Evolutionary conservation across 192 early-diverging fungal genomes (phyloP), one percentile per base, ranked within the genome.

Genomic region (Coemansia javaensis): DNA sequence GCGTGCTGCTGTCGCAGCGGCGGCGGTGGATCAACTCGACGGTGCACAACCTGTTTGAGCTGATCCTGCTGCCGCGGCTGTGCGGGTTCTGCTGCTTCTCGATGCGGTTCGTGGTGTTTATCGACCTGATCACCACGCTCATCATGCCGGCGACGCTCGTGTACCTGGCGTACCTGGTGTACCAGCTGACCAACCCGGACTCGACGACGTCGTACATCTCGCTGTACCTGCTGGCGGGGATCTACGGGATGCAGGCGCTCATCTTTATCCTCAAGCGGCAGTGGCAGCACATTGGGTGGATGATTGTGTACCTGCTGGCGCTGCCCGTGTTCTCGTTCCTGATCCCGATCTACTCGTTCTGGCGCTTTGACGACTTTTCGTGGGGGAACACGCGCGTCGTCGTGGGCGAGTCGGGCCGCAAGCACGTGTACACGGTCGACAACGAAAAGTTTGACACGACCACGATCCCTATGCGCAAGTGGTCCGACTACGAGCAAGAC

Each of bases 21-120:
- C 91, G 97, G 75, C 88, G 97, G 56, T 99, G 97, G 97, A 99
- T 99, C 60, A 99, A 99, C 79, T 97, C 94, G 32, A 99, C 97
- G 4, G 89, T 99, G 7, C 97, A 99, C 80, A 99, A 99, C 63
- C 77, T 97, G 60, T 83, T 96, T 57, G 97, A 99, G 66, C 77
- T 99, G 33, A 66, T 93, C 22, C 78, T 91, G 56, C 75, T 99
- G 51, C 88, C 88, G 16, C 90, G 93, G 62, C 85, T 97, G 14
- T 97, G 96, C 48, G 94, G 96, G 22, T 93, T 90, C 81, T 86
- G 93, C 66, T 93, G 91, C 76, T 96, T 95, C 75, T 96, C 93
- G 28, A 92, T 98, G 89, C 84, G 93, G 10, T 91, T 98, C 55
- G 87, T 98, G 25, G 90, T 98, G 40, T 86, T 94, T 59, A 79